phyloP scores from a whole-genome alignment of 2,329 filamentous ascomycete genomes.

The Zymoseptoria crescenta region DNA sequence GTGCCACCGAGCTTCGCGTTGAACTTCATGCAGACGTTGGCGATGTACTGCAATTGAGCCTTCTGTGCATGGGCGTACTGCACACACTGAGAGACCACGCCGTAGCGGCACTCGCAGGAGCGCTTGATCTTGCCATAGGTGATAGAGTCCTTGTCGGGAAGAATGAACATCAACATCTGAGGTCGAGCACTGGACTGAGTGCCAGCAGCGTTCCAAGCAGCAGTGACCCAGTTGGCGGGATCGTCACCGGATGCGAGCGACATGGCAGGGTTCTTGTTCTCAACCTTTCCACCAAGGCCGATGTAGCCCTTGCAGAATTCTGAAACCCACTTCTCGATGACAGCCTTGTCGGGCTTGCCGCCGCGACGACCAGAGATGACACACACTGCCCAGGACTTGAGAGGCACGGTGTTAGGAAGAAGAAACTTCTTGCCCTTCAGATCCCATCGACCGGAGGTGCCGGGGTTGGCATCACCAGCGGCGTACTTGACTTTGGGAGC shows the following conservation, averaged over 20 bases:
- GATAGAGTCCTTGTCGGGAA: slow-evolving; percentile 61
- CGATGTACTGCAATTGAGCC: slow-evolving; percentile 73
- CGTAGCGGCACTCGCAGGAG: slow-evolving; percentile 74
- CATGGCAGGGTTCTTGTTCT: slow-evolving; percentile 39
- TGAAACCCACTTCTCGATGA: slow-evolving; percentile 47
- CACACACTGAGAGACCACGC: slow-evolving; percentile 78
- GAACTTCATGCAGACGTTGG: slow-evolving; percentile 93
- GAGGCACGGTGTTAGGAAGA: slow-evolving; percentile 47
- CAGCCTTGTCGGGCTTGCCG: slow-evolving; percentile 33
- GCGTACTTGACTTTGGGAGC: slow-evolving; percentile 66
- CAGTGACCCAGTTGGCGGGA: slow-evolving; percentile 26
- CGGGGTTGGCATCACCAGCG: slow-evolving; percentile 48
- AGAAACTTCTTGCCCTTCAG: slow-evolving; percentile 74
- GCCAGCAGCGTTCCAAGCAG: slow-evolving; percentile 48
- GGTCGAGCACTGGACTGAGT: slow-evolving; percentile 51
- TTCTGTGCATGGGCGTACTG: slow-evolving; percentile 61
- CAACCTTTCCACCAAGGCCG: slow-evolving; percentile 53
- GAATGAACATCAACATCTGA: slow-evolving; percentile 71
- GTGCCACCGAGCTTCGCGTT: slow-evolving; percentile 89
- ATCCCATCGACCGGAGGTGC: slow-evolving; percentile 73
- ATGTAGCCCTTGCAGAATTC: slow-evolving; percentile 56
- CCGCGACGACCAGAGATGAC: slow-evolving; percentile 52
- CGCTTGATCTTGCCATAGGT: slow-evolving; percentile 85
- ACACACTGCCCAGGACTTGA: slow-evolving; percentile 70
- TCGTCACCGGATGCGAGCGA: slow-evolving; percentile 28